Percentiles rank a stretch among this genome's conserved stretches.
Evolutionary conservation across 129 eudicot species (phyloP).

Genomic region (Gnaphalium uliginosum): DNA sequence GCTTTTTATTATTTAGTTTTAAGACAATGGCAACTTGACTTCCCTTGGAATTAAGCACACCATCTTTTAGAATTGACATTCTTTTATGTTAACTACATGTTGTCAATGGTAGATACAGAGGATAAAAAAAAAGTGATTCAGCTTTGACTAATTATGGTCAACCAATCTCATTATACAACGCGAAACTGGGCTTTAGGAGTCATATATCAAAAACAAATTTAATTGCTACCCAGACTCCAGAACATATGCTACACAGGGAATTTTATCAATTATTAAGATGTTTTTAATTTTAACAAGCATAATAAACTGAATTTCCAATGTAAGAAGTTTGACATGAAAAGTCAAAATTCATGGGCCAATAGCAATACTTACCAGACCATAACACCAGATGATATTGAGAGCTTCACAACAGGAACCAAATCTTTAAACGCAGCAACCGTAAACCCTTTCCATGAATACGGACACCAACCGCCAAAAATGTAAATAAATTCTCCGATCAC

Average conservation of each 20-base stretch:
- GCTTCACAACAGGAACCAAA: slow-evolving; percentile 69
- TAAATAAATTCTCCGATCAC: slow-evolving; percentile 62
- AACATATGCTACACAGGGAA: not conserved
- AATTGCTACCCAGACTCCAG: not conserved
- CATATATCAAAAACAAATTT: not conserved
- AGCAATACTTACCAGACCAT: slow-evolving; percentile 71
- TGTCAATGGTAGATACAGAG: not conserved
- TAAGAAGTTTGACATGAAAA: slow-evolving; percentile 17
- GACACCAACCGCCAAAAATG: slow-evolving; percentile 88
- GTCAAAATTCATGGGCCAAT: not conserved
- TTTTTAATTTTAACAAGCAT: not conserved
- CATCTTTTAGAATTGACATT: too few relatives aligned
- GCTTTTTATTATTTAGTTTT: too few relatives aligned
- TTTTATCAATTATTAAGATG: not conserved
- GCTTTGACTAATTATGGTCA: slow-evolving; percentile 24
- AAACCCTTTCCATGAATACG: slow-evolving; percentile 71
- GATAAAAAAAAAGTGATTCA: not conserved
- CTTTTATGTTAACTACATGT: not conserved
- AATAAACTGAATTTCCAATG: not conserved
- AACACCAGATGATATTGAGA: slow-evolving; percentile 71
- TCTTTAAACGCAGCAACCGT: slow-evolving; percentile 61
- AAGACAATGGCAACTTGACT: too few relatives aligned
- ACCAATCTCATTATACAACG: not conserved
- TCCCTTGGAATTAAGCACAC: too few relatives aligned
- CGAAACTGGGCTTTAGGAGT: not conserved